These are phyloP conservation scores for Taiozyma sp. DNA, from an alignment of 1,139 yeast species.

Conservation along the genomic window DNA sequence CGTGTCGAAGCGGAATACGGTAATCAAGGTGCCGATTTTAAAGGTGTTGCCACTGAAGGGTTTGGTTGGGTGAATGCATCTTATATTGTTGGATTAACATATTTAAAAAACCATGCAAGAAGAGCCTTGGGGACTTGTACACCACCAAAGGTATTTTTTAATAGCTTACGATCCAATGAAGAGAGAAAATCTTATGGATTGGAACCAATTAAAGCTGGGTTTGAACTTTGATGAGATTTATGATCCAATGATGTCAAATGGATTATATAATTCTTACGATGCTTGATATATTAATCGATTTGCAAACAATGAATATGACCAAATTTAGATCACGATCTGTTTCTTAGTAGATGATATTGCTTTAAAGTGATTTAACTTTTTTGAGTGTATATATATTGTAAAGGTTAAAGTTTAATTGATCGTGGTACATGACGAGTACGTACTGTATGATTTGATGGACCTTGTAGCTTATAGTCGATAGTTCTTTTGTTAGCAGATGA, in stretches of 20 bases:
- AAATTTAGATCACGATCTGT: not conserved
- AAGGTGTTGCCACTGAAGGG: constrained; percentile 95
- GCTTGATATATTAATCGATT: not conserved
- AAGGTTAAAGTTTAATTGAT: too few species aligned
- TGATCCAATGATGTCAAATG: not conserved
- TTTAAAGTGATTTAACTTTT: too few species aligned
- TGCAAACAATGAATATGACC: not conserved
- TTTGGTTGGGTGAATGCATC: constrained; percentile 97
- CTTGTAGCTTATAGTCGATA: too few species aligned
- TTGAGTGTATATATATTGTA: too few species aligned
- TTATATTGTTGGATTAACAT: constrained; percentile 69
- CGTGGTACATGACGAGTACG: too few species aligned
- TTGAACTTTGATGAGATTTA: not conserved
- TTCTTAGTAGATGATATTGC: not conserved
- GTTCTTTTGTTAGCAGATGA: too few species aligned
- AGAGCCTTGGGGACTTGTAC: constrained; percentile 83
- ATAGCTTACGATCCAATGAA: constrained; percentile 37
- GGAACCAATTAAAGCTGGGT: constrained; percentile 7
- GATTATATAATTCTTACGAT: not conserved
- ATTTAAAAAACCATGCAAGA: constrained; percentile 61
- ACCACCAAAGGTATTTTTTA: constrained; percentile 69
- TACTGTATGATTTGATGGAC: too few species aligned
- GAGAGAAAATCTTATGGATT: constrained; percentile 41
- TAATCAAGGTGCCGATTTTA: constrained; percentile 89
- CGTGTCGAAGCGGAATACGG: constrained; percentile 96